Evolutionary conservation across 768 basidiomycete genomes (phyloP).

Genomic region (Pleurotus platypus): DNA sequence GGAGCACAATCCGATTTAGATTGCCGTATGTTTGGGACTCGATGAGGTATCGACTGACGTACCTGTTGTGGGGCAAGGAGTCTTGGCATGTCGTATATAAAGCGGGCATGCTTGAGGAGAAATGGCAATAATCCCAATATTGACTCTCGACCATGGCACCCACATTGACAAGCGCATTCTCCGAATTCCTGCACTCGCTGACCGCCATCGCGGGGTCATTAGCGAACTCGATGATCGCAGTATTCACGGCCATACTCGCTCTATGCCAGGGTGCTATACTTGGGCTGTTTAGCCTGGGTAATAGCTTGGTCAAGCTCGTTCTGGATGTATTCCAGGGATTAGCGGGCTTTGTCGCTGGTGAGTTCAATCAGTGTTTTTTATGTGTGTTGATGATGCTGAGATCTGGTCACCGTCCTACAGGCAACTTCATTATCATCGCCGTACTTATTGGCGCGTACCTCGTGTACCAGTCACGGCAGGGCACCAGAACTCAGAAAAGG

Average conservation of each 20-base stretch:
- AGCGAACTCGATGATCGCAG: constrained; percentile 28
- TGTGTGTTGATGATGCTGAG: background rate
- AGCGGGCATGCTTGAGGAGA: background rate
- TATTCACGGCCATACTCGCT: constrained; percentile 31
- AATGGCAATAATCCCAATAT: background rate
- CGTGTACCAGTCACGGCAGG: constrained; percentile 31
- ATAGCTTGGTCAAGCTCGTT: constrained; percentile 23
- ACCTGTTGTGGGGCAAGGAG: background rate
- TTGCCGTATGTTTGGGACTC: too few species aligned
- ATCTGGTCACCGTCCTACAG: constrained; percentile 26
- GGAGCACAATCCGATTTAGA: too few species aligned
- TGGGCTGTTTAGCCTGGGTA: constrained; percentile 20
- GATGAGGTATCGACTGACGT: background rate
- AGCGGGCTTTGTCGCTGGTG: constrained; percentile 32
- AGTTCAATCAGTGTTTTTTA: constrained; percentile 8
- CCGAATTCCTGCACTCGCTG: constrained; percentile 28
- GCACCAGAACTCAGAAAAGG: too few species aligned
- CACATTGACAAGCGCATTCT: constrained; percentile 22
- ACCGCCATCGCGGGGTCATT: constrained; percentile 24
- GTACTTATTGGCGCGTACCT: constrained; percentile 46
- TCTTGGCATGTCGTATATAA: background rate
- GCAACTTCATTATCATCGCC: constrained; percentile 43
- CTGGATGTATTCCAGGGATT: constrained; percentile 31
- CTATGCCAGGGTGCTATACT: constrained; percentile 25
- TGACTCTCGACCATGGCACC: constrained; percentile 15